Base-by-base conservation (phyloP, 73 alveolate genomes). In the Paramecium sonneborni region DNA sequence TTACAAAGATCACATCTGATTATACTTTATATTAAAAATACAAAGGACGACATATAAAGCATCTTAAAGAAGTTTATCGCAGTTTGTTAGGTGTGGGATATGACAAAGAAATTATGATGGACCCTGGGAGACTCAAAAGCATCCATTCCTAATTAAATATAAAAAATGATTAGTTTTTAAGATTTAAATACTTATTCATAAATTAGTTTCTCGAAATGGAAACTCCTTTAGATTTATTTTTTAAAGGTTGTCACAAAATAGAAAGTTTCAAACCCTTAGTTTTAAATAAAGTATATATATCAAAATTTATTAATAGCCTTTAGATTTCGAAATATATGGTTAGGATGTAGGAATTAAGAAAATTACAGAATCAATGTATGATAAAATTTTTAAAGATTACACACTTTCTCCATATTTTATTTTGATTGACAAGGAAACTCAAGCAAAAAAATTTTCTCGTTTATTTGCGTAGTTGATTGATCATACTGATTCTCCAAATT, bases 121-220 rank as follows among this genome's bases (percentile, higher is more conserved):
- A 72, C 12, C 86, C 86, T 28, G 55, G 57, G 35, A 32, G 86
- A 72, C 32, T 72, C 18, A 72, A 41, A 72, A 38, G 58, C 37
- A 72, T 72, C 32, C 86, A 72, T 72, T 34, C 86, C 15, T 37
- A 34, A 28, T 37, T 72, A 34, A 35, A 35, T 37, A 72, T 72
- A 28, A 32, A 38, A 37, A 72, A 72, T 35, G 86, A 72, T 38
- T 37, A 72, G 44, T 72, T 72, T 72, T 23, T 72, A 34, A 72
- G 86, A 72, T 72, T 72, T 72, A 72, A 72, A 72, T 72, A 72
- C 57, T 72, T 72, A 72, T 72, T 72, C 44, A 72, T 72, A 0
- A 72, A 72, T 72, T 72, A 72, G 57, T 72, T 35, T 72, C 55
- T 72, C 58, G 55, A 72, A 72, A 72, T 72, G 86, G 86, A 72